Evolutionary conservation across 2,329 filamentous ascomycete genomes (phyloP).

Genomic region (Cladosporium austrohemisphaericum): DNA sequence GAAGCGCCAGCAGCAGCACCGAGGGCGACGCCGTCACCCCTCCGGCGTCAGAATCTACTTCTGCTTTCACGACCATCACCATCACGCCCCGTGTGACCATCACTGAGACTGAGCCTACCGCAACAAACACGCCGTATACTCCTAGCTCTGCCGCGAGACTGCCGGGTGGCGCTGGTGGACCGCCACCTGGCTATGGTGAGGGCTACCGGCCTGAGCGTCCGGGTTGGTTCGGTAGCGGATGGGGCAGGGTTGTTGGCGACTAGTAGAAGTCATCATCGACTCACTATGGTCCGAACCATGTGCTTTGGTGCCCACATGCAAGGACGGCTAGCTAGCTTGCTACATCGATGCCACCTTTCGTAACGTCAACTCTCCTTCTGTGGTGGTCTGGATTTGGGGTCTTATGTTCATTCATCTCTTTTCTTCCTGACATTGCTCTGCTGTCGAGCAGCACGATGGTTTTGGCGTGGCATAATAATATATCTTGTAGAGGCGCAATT

Average conservation of each 20-base stretch:
- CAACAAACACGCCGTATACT: constrained; percentile 18
- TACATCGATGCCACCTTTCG: too few relatives aligned
- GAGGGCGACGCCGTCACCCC: neutral
- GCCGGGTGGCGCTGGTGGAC: constrained; percentile 11
- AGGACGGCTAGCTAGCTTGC: too few relatives aligned
- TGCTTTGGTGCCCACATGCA: too few relatives aligned
- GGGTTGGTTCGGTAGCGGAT: constrained; percentile 13
- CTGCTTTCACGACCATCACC: constrained; percentile 16
- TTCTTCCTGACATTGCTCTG: too few relatives aligned
- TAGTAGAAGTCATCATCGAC: too few relatives aligned
- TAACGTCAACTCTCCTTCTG: too few relatives aligned
- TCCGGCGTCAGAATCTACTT: neutral
- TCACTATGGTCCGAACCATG: too few relatives aligned
- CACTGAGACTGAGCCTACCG: neutral
- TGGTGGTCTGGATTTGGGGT: too few relatives aligned
- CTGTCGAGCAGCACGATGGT: too few relatives aligned
- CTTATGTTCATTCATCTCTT: too few relatives aligned
- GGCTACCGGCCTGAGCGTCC: constrained; percentile 1
- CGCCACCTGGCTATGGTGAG: constrained; percentile 15
- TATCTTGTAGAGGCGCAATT: too few relatives aligned
- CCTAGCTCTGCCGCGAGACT: constrained; percentile 13
- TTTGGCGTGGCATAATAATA: too few relatives aligned
- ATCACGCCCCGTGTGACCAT: constrained; percentile 5
- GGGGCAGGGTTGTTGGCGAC: constrained; percentile 8
- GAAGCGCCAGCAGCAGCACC: constrained; percentile 6